phyloP scores from a whole-genome alignment of 257 asterid species.

The Gynochthodes officinalis region DNA sequence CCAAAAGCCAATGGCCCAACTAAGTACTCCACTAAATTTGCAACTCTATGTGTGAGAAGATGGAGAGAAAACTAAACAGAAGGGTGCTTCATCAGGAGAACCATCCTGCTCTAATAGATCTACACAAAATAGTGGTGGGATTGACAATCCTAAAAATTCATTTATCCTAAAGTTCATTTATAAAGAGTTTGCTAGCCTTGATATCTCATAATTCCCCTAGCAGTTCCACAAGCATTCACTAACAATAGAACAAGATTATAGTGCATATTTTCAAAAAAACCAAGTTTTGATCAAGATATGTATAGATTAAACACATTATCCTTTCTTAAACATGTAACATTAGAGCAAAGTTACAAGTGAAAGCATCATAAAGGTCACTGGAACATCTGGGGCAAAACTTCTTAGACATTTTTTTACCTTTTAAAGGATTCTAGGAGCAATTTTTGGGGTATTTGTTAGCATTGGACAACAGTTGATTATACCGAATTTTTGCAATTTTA shows the following conservation, averaged over 20 bases:
- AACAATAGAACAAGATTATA: not conserved
- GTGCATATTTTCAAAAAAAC: not conserved
- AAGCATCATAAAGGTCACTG: not conserved
- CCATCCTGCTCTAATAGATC: too few species aligned
- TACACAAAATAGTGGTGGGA: too few species aligned
- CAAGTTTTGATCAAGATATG: not conserved
- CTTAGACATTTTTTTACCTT: too few species aligned
- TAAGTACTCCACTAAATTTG: slow-evolving; percentile 95
- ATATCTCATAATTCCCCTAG: not conserved
- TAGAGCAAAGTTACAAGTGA: not conserved
- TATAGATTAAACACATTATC: not conserved
- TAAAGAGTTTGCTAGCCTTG: not conserved
- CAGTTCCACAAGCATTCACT: not conserved
- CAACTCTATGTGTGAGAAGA: too few species aligned
- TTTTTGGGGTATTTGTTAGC: too few species aligned
- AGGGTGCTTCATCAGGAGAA: too few species aligned
- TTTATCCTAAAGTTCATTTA: not conserved
- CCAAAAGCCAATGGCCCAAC: slow-evolving; percentile 91
- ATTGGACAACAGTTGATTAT: too few species aligned
- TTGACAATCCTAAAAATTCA: not conserved
- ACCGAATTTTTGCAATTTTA: too few species aligned
- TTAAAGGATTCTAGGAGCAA: too few species aligned
- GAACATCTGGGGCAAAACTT: too few species aligned
- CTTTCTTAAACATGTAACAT: not conserved
- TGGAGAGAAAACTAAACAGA: too few species aligned